A percentile compares a stretch with the other conserved stretches of the same genome.
Conservation (phyloP, 2,329 filamentous ascomycete genomes). For the Phialemoniopsis sp. region DNA sequence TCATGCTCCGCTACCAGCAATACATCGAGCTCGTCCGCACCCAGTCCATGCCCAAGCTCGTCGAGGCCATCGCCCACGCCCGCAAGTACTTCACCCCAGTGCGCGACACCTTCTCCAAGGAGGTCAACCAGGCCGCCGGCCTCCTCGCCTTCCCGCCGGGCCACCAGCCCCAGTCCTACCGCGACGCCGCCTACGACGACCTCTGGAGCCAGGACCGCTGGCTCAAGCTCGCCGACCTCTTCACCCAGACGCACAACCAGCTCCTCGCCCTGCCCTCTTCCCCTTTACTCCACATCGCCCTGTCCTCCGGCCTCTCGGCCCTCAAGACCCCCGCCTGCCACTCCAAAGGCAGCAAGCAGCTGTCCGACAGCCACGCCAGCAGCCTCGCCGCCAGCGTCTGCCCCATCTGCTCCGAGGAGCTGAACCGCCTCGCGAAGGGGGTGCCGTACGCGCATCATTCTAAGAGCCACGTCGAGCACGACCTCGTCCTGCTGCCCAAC, state of each 20-base stretch:
- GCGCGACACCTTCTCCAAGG: slow-evolving; percentile 60
- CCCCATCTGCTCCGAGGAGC: slow-evolving; percentile 91
- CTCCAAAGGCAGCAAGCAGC: slow-evolving; percentile 50
- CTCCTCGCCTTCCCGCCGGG: slow-evolving; percentile 71
- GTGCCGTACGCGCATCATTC: slow-evolving; percentile 95
- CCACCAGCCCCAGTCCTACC: slow-evolving; percentile 22
- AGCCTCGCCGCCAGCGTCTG: slow-evolving; percentile 60
- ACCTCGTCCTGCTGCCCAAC: slow-evolving; percentile 84
- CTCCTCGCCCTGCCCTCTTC: slow-evolving; percentile 78
- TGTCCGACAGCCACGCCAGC: slow-evolving; percentile 9
- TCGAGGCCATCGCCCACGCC: slow-evolving; percentile 78
- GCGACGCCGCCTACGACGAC: slow-evolving; percentile 35
- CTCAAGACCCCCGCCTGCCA: slow-evolving; percentile 96
- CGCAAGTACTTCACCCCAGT: slow-evolving; percentile 75
- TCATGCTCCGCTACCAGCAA: slow-evolving; percentile 89
- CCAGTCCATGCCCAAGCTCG: slow-evolving; percentile 56
- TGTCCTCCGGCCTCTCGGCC: slow-evolving; percentile 86
- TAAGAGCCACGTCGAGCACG: slow-evolving; percentile 86
- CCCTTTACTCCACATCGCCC: slow-evolving; percentile 84
- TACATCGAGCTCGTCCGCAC: slow-evolving; percentile 86
- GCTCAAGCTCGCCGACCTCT: slow-evolving; percentile 71
- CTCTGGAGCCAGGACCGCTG: slow-evolving; percentile 75
- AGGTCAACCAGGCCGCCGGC: slow-evolving; percentile 71
- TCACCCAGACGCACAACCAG: slow-evolving; percentile 80
- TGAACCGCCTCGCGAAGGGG: slow-evolving; percentile 83